These are phyloP conservation scores for Russula ochroleuca DNA, from an alignment of 768 basidiomycete genomes.

Conservation along the genomic window DNA sequence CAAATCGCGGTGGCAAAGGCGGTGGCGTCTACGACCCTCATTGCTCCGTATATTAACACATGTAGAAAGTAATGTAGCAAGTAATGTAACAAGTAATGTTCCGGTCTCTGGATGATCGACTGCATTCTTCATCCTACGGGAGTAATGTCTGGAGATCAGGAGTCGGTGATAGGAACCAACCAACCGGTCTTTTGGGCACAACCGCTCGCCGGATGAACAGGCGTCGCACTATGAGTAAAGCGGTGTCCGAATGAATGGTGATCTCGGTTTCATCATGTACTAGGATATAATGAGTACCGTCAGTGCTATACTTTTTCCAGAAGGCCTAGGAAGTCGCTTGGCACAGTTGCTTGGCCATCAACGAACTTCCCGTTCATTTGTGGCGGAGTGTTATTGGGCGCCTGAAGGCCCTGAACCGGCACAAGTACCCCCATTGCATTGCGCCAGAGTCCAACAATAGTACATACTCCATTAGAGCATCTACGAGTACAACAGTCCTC, in stretches of 20 bases:
- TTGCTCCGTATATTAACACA: background rate
- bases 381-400: no score
- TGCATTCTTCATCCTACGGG: background rate
- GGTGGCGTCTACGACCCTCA: background rate
- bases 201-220: no score
- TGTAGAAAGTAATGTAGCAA: background rate
- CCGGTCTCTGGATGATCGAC: background rate
- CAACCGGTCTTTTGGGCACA: background rate
- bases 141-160: no score
- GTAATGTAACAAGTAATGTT: no score
- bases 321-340: no score
- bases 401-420: no score
- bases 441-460: no score
- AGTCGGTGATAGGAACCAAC: background rate
- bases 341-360: no score
- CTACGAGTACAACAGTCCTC: constrained; percentile 4
- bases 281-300: background rate
- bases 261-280: background rate
- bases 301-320: no score
- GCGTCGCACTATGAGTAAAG: background rate
- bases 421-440: no score
- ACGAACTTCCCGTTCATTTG: no score
- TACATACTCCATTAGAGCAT: background rate
- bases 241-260: background rate
- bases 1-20: background rate